A percentile compares a stretch with the other conserved stretches of the same genome.
phyloP scores from a whole-genome alignment of 2,329 filamentous ascomycete species.

The Cladosporium sp. region DNA sequence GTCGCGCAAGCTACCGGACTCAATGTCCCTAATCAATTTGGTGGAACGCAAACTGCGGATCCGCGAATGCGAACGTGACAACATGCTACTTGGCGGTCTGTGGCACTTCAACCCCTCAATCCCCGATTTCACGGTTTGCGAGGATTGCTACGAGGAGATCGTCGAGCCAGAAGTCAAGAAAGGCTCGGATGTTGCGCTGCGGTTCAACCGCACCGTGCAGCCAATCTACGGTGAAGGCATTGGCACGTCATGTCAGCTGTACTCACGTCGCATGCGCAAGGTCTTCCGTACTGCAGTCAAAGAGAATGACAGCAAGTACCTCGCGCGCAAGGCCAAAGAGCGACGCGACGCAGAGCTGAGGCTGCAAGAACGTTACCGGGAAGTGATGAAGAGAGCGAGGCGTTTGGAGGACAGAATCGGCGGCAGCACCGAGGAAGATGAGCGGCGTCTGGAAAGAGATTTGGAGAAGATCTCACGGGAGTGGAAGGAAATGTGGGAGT shows the following conservation, averaged over 20 bases:
- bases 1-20: constrained; percentile 44
- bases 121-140: constrained; percentile 73
- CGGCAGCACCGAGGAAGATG: constrained; percentile 51
- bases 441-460: constrained; percentile 52
- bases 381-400: constrained; percentile 28
- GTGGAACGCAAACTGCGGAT: constrained; percentile 54
- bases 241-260: constrained; percentile 66
- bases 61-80: constrained; percentile 62
- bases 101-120: constrained; percentile 73
- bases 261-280: constrained; percentile 71
- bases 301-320: constrained; percentile 60
- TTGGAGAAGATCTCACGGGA: constrained; percentile 46
- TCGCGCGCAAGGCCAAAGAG: constrained; percentile 59
- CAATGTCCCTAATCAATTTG: constrained; percentile 59
- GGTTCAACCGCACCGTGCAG: constrained; percentile 60
- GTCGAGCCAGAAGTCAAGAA: constrained; percentile 63
- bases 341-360: constrained; percentile 54
- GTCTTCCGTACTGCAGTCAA: constrained; percentile 65
- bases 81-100: constrained; percentile 53
- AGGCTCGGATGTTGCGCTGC: constrained; percentile 53
- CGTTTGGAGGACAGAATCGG: constrained; percentile 36
- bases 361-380: constrained; percentile 50
- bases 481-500: constrained; percentile 49
- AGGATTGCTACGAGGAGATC: constrained; percentile 77
- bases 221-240: constrained; percentile 48